A percentile compares a stretch with the other conserved stretches of the same genome.
phyloP scores from a whole-genome alignment of 305 asterid genomes.

The Fraxinus xanthoxyloides region DNA sequence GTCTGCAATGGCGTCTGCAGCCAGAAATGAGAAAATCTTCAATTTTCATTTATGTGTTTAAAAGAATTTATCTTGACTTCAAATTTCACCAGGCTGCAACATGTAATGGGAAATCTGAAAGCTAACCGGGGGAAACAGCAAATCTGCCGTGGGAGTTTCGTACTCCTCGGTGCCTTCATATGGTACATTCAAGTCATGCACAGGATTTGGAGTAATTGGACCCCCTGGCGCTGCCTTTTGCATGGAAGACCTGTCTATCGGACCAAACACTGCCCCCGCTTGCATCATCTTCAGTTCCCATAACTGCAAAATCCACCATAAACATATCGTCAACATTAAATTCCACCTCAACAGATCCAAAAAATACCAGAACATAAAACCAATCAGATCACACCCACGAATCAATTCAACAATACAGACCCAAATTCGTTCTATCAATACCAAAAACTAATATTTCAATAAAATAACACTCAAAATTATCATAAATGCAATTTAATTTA shows the following conservation, averaged over 20 bases:
- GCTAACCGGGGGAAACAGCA: slow-evolving; percentile 93
- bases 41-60: background rate
- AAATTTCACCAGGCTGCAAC: slow-evolving; percentile 1
- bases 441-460: background rate
- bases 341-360: slow-evolving; percentile 32
- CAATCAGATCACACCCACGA: slow-evolving; percentile 2
- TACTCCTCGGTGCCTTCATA: slow-evolving; percentile 93
- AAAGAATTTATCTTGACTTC: slow-evolving; percentile 1
- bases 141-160: slow-evolving; percentile 94
- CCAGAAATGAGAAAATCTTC: slow-evolving; percentile 11
- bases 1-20: slow-evolving; percentile 67
- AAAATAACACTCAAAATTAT: slow-evolving; percentile 22
- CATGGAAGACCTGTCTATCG: slow-evolving; percentile 68
- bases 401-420: slow-evolving; percentile 13
- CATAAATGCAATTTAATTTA: background rate
- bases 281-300: slow-evolving; percentile 97
- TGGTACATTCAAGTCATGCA: slow-evolving; percentile 93
- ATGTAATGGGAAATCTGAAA: slow-evolving; percentile 4
- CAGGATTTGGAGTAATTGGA: slow-evolving; percentile 54
- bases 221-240: slow-evolving; percentile 57
- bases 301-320: slow-evolving; percentile 44
- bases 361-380: slow-evolving; percentile 11
- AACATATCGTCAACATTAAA: slow-evolving; percentile 20
- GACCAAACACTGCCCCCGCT: slow-evolving; percentile 80
- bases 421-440: background rate